These are phyloP conservation scores for Apiotrichum siamense DNA, from an alignment of 1,284 basidiomycete genomes.

Conservation along the genomic window DNA sequence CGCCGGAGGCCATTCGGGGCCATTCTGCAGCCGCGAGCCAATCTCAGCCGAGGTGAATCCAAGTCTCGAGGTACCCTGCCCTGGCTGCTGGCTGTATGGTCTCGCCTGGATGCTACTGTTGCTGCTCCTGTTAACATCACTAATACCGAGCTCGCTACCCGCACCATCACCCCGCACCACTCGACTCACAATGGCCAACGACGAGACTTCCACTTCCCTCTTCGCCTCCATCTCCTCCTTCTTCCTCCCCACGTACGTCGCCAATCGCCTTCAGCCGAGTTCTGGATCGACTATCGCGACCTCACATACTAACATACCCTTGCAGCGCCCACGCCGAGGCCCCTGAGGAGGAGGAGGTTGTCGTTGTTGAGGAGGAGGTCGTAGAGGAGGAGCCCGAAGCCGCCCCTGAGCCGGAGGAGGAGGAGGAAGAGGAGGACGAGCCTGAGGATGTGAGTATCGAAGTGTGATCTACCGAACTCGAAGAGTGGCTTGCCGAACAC, in stretches of 20 bases:
- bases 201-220: conserved; percentile 24
- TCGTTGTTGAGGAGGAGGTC: conserved; percentile 38
- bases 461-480: no score
- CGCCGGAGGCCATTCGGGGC: no score
- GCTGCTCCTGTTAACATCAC: conserved; percentile 2
- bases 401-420: conserved; percentile 42
- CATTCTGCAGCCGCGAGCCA: conserved; percentile 3
- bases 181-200: conserved; percentile 16
- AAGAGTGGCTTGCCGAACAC: no score
- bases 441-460: conserved; percentile 69
- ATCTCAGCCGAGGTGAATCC: conserved; percentile 4
- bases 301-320: not conserved
- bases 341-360: conserved; percentile 40
- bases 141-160: conserved; percentile 2
- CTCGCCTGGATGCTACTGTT: not conserved
- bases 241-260: conserved; percentile 39
- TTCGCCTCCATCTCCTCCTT: conserved; percentile 33
- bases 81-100: no score
- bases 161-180: not conserved
- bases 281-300: not conserved
- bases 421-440: conserved; percentile 52
- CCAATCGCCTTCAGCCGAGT: not conserved
- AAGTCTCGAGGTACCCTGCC: no score
- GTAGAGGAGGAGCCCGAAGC: conserved; percentile 45
- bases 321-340: conserved; percentile 46